Evolutionary conservation across 805 yeast species (phyloP), one percentile per base, ranked within the genome.

Genomic region (Schwanniomyces sp.): DNA sequence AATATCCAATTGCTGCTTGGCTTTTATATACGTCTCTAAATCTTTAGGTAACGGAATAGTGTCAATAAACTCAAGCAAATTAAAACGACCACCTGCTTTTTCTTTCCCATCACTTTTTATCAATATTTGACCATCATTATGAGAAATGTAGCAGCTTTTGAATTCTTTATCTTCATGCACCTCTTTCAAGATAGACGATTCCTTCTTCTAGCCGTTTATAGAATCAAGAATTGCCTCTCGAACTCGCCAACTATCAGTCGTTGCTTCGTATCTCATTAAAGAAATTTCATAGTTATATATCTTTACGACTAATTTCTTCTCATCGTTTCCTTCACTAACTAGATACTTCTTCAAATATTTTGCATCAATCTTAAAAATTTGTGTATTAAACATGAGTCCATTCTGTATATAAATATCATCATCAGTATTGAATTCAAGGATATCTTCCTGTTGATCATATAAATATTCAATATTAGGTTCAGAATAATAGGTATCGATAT

Each of bases 1-100:
- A 16, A 42, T 40, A 27, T 40, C 48, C 14, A 48, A 27, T 41
- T 48, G 51, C n/a, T 45, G 34, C n/a, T 36, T 36, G 4, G 27
- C 38, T 7, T 34, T 36, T 7, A 14, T 36, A n/a, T 36, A 36
- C n/a, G 40, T 36, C 7, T 36, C 40, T 21, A 36, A 21, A 24
- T 36, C 27, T 21, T 17, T 14, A 21, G 40, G 21, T 25, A 39
- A 39, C 12, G 30, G 42, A 21, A 39, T 14, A 39, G 12, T 9
- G 12, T 39, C 42, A 26, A 39, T 25, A 39, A 24, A 39, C 14
- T 18, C 14, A 39, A 39, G 27, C 27, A 39, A 39, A 8, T 39
- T 39, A 14, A 39, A 25, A 27, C 12, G 16, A 10, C 42, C 42
- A 4, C 16, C 21, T 16, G 24, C 30, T 12, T 8, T 5, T 18